phyloP scores from a whole-genome alignment of 106 monocot genomes.

The Dendrobium catenatum region DNA sequence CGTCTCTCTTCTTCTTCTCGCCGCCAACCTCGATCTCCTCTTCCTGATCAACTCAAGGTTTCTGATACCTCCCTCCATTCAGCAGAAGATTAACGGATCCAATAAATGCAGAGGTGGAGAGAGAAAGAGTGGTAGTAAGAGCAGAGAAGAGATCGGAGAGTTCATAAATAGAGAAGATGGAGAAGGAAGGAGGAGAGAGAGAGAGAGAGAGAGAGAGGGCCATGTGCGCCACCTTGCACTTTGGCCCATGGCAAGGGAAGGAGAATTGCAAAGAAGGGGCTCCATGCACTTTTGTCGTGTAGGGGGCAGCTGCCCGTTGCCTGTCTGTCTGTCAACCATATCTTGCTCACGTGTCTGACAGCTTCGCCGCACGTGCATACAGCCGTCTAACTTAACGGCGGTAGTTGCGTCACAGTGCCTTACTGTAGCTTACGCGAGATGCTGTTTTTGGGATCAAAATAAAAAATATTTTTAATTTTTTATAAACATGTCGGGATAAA shows the following conservation, averaged over 20 bases:
- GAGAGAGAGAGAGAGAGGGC: not conserved
- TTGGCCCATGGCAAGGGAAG: not conserved
- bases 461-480: no score
- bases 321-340: not conserved
- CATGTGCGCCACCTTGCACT: slow-evolving; percentile 5
- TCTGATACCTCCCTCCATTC: not conserved
- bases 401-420: no score
- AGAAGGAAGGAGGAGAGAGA: no score
- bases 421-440: no score
- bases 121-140: not conserved
- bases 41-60: not conserved
- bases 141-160: not conserved
- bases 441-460: no score
- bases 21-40: slow-evolving; percentile 1
- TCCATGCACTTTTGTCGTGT: not conserved
- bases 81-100: not conserved
- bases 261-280: not conserved
- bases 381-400: not conserved
- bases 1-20: slow-evolving; percentile 8
- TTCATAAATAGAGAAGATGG: not conserved
- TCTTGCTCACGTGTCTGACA: slow-evolving; percentile 2
- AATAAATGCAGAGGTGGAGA: not conserved
- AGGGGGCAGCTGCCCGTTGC: not conserved
- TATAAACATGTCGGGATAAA: no score
- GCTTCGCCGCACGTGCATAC: not conserved